A percentile compares a stretch with the other conserved stretches of the same genome.
Evolutionary conservation across 208 protist species (phyloP).

Genomic region (Trypanosomatidae sp.): DNA sequence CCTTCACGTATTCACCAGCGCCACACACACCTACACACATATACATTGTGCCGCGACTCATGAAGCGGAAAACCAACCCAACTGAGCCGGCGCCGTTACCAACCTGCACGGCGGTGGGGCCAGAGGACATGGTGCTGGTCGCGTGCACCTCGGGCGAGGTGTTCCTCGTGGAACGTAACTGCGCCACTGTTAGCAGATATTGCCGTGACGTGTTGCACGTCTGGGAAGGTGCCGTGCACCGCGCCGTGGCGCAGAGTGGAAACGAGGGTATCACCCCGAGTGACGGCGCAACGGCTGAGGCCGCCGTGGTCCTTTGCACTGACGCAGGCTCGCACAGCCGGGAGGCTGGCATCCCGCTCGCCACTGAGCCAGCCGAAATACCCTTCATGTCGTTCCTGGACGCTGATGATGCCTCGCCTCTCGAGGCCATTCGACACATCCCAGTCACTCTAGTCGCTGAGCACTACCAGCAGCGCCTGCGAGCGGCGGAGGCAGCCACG

Average conservation of each 20-base stretch:
- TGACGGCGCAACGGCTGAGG: neutral
- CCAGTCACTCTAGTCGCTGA: conserved; percentile 23
- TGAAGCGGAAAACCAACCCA: conserved; percentile 24
- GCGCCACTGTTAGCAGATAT: conserved; percentile 49
- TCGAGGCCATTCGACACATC: conserved; percentile 8
- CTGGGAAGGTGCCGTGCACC: conserved; percentile 23
- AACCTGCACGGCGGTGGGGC: conserved; percentile 26
- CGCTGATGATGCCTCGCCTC: neutral
- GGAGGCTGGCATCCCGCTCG: neutral
- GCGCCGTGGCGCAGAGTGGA: neutral
- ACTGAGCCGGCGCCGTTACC: conserved; percentile 18
- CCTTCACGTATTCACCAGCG: neutral
- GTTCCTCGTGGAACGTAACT: conserved; percentile 72
- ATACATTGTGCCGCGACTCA: neutral
- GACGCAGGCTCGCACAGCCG: neutral
- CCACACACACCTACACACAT: neutral
- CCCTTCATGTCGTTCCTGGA: conserved; percentile 22
- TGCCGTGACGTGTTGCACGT: conserved; percentile 32
- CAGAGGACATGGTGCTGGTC: conserved; percentile 48
- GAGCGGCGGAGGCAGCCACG: conserved; percentile 8
- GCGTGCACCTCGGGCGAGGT: conserved; percentile 38
- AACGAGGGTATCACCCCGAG: conserved; percentile 3
- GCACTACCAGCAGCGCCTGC: conserved; percentile 22
- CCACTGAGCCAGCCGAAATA: conserved; percentile 8
- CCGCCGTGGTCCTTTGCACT: neutral